phyloP scores from a whole-genome alignment of 2,329 filamentous ascomycete species.

The Ophiocordyceps camponoti-saundersi region DNA sequence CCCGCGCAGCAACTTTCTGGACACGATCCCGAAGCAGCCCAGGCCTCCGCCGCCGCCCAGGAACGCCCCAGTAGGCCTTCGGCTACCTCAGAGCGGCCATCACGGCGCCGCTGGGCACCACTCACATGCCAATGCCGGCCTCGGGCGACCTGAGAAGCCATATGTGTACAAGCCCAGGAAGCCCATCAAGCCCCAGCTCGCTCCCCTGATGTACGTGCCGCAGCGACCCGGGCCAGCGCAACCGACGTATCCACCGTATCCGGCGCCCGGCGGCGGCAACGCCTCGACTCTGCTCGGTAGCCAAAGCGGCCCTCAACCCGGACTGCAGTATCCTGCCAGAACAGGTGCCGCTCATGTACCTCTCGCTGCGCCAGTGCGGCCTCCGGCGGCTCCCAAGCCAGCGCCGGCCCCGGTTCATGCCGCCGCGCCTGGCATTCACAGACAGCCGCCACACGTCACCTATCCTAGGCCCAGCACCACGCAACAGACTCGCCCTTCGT shows the following conservation, averaged over 20 bases:
- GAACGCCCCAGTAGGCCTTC: conserved; percentile 5
- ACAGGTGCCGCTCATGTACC: neutral
- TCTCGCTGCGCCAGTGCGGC: neutral
- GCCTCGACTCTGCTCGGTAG: conserved; percentile 9
- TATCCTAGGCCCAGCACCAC: neutral
- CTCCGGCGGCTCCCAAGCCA: neutral
- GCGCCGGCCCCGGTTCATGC: neutral
- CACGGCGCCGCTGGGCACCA: conserved; percentile 2
- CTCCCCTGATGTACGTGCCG: conserved; percentile 8
- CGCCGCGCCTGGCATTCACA: neutral
- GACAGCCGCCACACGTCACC: conserved; percentile 1
- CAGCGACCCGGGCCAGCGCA: conserved; percentile 9
- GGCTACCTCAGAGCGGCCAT: conserved; percentile 4
- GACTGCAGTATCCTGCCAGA: neutral
- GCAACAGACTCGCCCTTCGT: conserved; percentile 13
- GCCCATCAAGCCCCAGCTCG: conserved; percentile 11
- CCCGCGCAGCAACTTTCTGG: conserved; percentile 53
- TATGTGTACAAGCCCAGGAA: conserved; percentile 36
- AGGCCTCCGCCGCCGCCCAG: conserved; percentile 16
- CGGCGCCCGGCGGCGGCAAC: neutral
- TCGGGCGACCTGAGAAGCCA: conserved; percentile 23
- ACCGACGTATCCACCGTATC: conserved; percentile 2
- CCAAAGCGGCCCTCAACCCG: neutral
- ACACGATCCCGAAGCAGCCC: conserved; percentile 42
- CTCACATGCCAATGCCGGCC: neutral